A percentile compares a stretch with the other conserved stretches of the same genome.
Evolutionary conservation across 2,329 filamentous ascomycete genomes (phyloP).

Genomic region (Colletotrichum limetticola): DNA sequence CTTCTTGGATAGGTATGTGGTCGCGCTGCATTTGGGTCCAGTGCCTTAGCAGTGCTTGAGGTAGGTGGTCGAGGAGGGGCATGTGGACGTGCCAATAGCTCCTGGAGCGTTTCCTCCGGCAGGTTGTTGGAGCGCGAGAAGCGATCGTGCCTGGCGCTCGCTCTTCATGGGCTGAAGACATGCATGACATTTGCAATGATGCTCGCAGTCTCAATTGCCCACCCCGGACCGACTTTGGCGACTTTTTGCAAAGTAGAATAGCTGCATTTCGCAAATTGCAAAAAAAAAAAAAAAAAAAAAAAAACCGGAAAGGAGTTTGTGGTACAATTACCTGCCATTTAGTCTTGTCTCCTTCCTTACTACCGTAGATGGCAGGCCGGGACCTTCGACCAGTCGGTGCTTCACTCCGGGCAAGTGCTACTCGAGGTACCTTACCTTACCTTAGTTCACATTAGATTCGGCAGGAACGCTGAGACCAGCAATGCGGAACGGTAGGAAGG

Average conservation of each 20-base stretch:
- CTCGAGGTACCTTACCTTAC: no score
- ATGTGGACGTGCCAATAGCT: background rate
- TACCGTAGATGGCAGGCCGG: no score
- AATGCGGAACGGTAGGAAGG: background rate
- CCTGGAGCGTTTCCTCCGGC: background rate
- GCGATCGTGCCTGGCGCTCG: background rate
- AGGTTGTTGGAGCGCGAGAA: background rate
- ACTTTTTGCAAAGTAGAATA: no score
- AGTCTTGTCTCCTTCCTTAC: background rate
- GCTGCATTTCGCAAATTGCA: no score
- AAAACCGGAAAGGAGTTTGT: no score
- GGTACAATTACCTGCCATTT: background rate
- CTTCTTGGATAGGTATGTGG: no score
- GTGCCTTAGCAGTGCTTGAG: background rate
- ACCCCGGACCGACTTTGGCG: no score
- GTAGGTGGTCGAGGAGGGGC: background rate
- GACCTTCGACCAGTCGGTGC: background rate
- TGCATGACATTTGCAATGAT: no score
- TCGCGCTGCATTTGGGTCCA: no score
- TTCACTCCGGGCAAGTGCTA: background rate
- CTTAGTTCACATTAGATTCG: background rate
- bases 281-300: no score
- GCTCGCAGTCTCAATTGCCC: no score
- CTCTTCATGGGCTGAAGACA: no score
- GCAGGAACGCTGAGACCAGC: background rate